Base-by-base conservation (phyloP, 148 eudicot genomes). In the Salicornia ramosissima region DNA sequence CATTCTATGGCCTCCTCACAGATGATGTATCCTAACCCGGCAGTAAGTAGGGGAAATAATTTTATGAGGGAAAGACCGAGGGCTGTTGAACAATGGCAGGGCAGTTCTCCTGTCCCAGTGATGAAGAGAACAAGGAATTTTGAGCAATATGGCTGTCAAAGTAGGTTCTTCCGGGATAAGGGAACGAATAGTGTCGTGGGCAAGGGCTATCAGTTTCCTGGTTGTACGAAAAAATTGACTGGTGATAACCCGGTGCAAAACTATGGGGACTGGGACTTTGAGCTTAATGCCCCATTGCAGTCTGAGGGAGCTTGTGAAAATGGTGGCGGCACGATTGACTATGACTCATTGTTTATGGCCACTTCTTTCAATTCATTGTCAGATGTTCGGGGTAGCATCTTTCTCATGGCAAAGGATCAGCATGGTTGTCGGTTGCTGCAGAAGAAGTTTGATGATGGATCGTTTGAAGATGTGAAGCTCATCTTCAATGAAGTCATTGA, bases 351-450 rank as follows among this genome's bases (percentile, higher is more conserved):
- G 69, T 1, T 52, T 62, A 50, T 74, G 55, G 77, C 76, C n/a
- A 67, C 69, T 46, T 25, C 54, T 25, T 74, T 25, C 65, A 64
- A 66, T 6, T 78, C 87, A 22, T 46, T 86, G 78, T 68, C 68
- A 2, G 84, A 81, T 49, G 76, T 78, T 52, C 73, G 55, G 77
- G 83, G 84, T 21, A 64, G 69, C 34, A 78, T 87, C 10, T 82
- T 74, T 77, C 53, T 47, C 0, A 76, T 86, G 76, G 87, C 96
- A 0, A 88, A 84, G 80, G 86, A 88, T 83, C 96, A 90, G 64
- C 67, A 74, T 42, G 96, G 96, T 25, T 90, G 90, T 73, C 80
- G 90, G 45, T 83, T 78, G 60, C 74, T 90, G 33, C 96, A 90
- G 76, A 84, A 72, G 73, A 77, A 80, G 65, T 81, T 87, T 70